Base-by-base conservation (phyloP, 495 filamentous ascomycete genomes). In the Filosporella fistucella region DNA sequence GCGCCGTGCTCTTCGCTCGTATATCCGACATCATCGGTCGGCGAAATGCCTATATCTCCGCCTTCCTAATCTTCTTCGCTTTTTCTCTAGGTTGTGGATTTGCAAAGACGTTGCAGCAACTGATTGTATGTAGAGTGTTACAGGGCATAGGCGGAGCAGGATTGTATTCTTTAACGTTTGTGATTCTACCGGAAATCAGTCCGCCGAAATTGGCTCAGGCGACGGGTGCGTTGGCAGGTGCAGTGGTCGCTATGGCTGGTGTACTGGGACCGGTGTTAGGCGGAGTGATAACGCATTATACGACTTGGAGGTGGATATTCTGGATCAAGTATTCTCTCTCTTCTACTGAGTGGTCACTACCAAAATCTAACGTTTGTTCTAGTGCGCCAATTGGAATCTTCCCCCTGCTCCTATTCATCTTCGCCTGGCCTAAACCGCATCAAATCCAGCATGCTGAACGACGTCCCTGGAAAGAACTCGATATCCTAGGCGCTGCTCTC, bases 71-170 rank as follows among this genome's bases (percentile, higher is more conserved):
- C 40, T 83, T 83, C 47, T 55, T 78, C 38, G 66, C 51, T 28
- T 80, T 79, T 44, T 81, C 79, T 1, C 57, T 75, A 0, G 77
- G 63, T 0, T 80, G 77, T 50, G 77, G 73, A 2, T 73, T 68
- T 32, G 57, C 69, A 8, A 41, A 63, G 35, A 72, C 51, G 28
- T 39, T 77, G 21, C 49, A 61, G 13, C 66, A 78, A 52, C 62
- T 82, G 12, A 69, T 73, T 32, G 49, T 60, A 7, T 62, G 61
- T 21, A 63, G 69, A 24, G 62, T 60, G 0, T 56, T 75, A 10
- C 70, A 74, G 55, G 70, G 70, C 1, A 49, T 71, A 17, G 69
- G 68, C 1, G 70, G 65, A 9, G 58, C 66, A 1, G 73, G 71
- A 0, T 42, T 72, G 39, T 57, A 74, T 60, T 75, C 75, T 11